Percentiles rank a stretch among this genome's conserved stretches.
phyloP scores from a whole-genome alignment of 176 grass and related monocot species.

The Phoenix dactylifera region DNA sequence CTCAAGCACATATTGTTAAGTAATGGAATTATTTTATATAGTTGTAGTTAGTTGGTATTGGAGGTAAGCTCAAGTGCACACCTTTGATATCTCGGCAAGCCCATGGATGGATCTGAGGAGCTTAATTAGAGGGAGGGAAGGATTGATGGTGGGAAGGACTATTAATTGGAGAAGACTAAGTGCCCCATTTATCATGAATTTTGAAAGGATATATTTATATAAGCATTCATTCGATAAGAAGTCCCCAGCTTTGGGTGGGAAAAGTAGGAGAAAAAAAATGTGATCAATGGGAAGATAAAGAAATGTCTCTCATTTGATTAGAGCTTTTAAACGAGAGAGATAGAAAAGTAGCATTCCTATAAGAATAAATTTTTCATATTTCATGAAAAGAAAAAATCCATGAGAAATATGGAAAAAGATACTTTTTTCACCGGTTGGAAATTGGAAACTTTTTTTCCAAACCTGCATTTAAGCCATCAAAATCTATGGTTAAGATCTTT shows the following conservation, averaged over 20 bases:
- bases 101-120: slow-evolving; percentile 16
- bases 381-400: too few species aligned
- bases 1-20: slow-evolving; percentile 48
- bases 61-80: slow-evolving; percentile 42
- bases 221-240: not conserved
- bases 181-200: not conserved
- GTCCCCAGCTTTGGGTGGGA: not conserved
- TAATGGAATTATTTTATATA: slow-evolving; percentile 32
- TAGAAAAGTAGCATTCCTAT: too few species aligned
- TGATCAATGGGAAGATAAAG: too few species aligned
- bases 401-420: too few species aligned
- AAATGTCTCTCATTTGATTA: too few species aligned
- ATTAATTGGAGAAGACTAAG: slow-evolving; percentile 5
- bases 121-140: slow-evolving; percentile 8
- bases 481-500: too few species aligned
- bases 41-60: slow-evolving; percentile 37
- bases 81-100: slow-evolving; percentile 29
- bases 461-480: too few species aligned
- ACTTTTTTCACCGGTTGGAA: too few species aligned
- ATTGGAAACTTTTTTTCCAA: too few species aligned
- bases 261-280: too few species aligned
- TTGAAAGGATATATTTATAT: slow-evolving; percentile 1
- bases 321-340: too few species aligned
- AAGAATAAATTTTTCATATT: too few species aligned
- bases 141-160: not conserved